phyloP scores from a whole-genome alignment of 257 asterid species.

The Paulownia fortunei region DNA sequence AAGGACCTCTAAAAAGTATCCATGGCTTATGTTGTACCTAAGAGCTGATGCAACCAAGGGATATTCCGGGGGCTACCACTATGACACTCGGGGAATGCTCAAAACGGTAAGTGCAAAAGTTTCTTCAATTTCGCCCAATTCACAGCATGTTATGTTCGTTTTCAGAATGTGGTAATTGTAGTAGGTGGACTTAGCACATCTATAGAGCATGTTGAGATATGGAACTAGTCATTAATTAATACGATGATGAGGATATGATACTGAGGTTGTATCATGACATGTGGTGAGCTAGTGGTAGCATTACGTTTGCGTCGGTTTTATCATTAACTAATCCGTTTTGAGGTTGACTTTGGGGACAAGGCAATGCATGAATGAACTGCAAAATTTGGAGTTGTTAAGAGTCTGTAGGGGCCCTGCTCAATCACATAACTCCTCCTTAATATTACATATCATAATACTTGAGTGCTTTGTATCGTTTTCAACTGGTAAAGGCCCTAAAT shows the following conservation, averaged over 20 bases:
- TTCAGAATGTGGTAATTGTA: background rate
- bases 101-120: constrained; percentile 33
- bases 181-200: background rate
- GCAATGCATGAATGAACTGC: background rate
- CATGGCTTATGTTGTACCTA: constrained; percentile 81
- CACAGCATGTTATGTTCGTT: background rate
- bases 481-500: background rate
- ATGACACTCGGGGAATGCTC: constrained; percentile 69
- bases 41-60: constrained; percentile 82
- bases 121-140: background rate
- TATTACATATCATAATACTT: background rate
- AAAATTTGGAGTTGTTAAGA: background rate
- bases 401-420: background rate
- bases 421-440: background rate
- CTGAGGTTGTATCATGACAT: background rate
- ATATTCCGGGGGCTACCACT: constrained; percentile 77
- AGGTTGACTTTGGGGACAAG: background rate
- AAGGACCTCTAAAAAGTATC: constrained; percentile 61
- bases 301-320: background rate
- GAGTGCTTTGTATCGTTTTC: background rate
- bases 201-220: too few relatives aligned
- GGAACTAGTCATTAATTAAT: background rate
- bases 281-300: background rate
- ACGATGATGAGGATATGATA: background rate
- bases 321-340: background rate